Base-by-base conservation (phyloP, 106 monocot species). In the Dendrobium catenatum region DNA sequence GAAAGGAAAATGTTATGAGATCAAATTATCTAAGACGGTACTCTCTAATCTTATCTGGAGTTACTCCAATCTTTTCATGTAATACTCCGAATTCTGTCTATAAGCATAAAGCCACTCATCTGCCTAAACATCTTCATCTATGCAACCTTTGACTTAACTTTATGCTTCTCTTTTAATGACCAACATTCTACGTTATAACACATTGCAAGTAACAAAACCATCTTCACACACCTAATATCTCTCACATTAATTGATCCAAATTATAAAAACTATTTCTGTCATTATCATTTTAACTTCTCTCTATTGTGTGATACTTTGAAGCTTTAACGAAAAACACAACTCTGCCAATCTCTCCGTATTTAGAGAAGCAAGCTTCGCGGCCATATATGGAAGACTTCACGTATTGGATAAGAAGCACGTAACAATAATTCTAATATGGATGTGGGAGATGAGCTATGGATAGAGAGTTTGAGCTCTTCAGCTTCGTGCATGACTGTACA, bases 351-450 rank as follows among this genome's bases (percentile, higher is more conserved):
- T 94, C 2, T 96, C 93, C 2, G 2, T 80, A 85, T 94, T 90
- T 70, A 85, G 84, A 0, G 96, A 96, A 84, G 96, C 94, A 27
- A 96, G 96, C 79, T 96, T 96, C 47, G 96, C 47, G 96, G 96
- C 58, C 96, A 96, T 31, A 31, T 31, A 31, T 76, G 96, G 94
- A 37, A 74, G 90, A 79, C 59, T 96, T 77, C 85, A 68, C 42
- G 83, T 94, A 77, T 9, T 90, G 79, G 88, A 96, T 49, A 54
- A 22, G 49, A 92, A 85, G 9, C 88, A 79, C 90, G 94, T 11
- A 96, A 96, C 83, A 86, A 93, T 24, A 91, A 94, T 66, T 80
- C 79, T 2, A 66, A 80, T 19, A 75, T 90, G 16, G 79, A 55
- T 0, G 64, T 87, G 2, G 29, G 77, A 7, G 96, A 94, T 27